These are phyloP conservation scores for Paramarasmius palmivorus DNA, from an alignment of 1,284 basidiomycete species.

Conservation along the genomic window DNA sequence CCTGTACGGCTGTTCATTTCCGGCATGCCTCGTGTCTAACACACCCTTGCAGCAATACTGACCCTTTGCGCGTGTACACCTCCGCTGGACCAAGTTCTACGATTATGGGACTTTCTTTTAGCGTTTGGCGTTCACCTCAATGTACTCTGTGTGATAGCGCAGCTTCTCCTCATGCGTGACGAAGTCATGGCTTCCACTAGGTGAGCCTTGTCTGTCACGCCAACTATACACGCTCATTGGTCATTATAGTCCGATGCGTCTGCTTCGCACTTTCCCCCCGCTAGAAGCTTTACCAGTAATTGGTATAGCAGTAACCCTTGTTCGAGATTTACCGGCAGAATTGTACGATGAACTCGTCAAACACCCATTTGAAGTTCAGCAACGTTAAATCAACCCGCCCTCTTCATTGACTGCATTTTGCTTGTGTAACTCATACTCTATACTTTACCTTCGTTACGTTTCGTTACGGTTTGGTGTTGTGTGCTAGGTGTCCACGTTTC, in stretches of 20 bases:
- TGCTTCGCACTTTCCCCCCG: conserved; percentile 93
- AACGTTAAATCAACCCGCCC: no score
- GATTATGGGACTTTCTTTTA: conserved; percentile 96
- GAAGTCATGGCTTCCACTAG: conserved; percentile 85
- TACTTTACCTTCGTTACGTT: no score
- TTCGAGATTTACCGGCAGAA: conserved; percentile 87
- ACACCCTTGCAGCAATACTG: conserved; percentile 70
- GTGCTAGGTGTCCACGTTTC: no score
- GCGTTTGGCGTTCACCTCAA: conserved; percentile 97
- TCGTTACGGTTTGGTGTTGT: no score
- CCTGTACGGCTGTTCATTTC: conserved; percentile 60
- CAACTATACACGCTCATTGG: neutral
- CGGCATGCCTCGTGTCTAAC: conserved; percentile 7
- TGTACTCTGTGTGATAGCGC: conserved; percentile 94
- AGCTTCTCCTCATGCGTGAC: conserved; percentile 86
- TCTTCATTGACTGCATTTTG: neutral
- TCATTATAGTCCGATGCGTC: conserved; percentile 82
- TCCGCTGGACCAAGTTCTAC: conserved; percentile 90
- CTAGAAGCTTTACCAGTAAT: conserved; percentile 87
- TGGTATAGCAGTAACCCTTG: conserved; percentile 89
- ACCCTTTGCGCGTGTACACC: conserved; percentile 97
- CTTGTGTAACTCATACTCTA: no score
- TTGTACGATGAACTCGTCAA: conserved; percentile 88
- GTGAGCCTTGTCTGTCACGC: conserved; percentile 40
- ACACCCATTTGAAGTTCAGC: conserved; percentile 72